Evolutionary conservation across 1,284 basidiomycete species (phyloP).

Genomic region (Bjerkandera adusta): DNA sequence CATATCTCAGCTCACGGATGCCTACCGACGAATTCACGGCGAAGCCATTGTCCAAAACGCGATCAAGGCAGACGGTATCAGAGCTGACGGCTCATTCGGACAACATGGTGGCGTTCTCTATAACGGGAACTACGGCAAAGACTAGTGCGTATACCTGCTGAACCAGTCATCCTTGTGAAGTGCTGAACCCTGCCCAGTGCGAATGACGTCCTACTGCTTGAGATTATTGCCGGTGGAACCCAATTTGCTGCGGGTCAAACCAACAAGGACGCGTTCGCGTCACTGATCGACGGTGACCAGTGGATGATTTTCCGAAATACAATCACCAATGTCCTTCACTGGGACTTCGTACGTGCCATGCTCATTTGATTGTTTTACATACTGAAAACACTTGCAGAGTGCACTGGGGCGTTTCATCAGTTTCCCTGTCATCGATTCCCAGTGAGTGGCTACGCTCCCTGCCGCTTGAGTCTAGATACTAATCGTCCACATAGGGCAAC

Average conservation of each 20-base stretch:
- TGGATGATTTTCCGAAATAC: conserved; percentile 71
- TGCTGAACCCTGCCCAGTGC: conserved; percentile 32
- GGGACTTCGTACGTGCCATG: conserved; percentile 63
- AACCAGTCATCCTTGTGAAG: not conserved
- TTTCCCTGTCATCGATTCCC: conserved; percentile 55
- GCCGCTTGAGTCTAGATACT: not conserved
- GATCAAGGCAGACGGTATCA: conserved; percentile 54
- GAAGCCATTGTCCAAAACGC: conserved; percentile 47
- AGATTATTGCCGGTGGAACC: conserved; percentile 52
- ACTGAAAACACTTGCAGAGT: conserved; percentile 37
- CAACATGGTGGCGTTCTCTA: conserved; percentile 62
- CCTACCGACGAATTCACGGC: conserved; percentile 45
- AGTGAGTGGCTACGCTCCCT: conserved; percentile 39
- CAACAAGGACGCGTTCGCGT: conserved; percentile 43
- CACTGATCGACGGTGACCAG: conserved; percentile 46
- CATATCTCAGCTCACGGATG: conserved; percentile 41
- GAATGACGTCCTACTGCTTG: conserved; percentile 50
- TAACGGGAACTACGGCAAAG: conserved; percentile 66
- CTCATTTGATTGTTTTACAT: not conserved
- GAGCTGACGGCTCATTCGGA: conserved; percentile 60
- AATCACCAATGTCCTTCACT: conserved; percentile 54
- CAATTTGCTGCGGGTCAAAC: conserved; percentile 42
- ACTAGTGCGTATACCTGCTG: conserved; percentile 47
- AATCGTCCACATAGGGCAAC: conserved; percentile 41
- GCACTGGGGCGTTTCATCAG: conserved; percentile 60